Evolutionary conservation across 2,329 filamentous ascomycete species (phyloP).

Genomic region (Capronia coronata): DNA sequence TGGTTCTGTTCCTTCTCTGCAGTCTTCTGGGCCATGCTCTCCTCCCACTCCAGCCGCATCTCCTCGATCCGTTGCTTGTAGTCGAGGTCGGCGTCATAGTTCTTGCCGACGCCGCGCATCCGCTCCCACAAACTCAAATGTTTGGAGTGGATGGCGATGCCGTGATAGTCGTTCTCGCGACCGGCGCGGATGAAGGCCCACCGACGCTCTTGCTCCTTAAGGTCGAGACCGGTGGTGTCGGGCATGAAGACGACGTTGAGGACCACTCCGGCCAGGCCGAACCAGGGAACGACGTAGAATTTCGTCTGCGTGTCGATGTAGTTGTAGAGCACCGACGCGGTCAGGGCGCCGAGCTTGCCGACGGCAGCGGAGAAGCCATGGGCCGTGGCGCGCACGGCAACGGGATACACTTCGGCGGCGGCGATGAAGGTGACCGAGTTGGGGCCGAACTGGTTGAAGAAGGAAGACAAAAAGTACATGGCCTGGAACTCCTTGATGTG

Average conservation of each 20-base stretch:
- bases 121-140: constrained; percentile 88
- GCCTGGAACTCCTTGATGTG: constrained; percentile 87
- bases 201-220: constrained; percentile 93
- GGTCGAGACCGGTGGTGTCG: constrained; percentile 82
- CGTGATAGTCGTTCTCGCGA: constrained; percentile 77
- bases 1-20: constrained; percentile 45
- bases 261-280: constrained; percentile 78
- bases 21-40: constrained; percentile 42
- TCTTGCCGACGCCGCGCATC: constrained; percentile 66
- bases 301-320: constrained; percentile 66
- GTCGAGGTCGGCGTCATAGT: constrained; percentile 77
- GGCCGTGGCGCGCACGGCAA: constrained; percentile 82
- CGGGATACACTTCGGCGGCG: constrained; percentile 93
- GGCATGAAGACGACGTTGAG: constrained; percentile 81
- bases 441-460: constrained; percentile 98
- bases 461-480: constrained; percentile 92
- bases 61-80: constrained; percentile 79
- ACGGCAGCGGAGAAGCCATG: constrained; percentile 91
- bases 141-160: constrained; percentile 81
- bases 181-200: constrained; percentile 82
- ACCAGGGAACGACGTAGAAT: constrained; percentile 78
- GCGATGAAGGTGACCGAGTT: constrained; percentile 96
- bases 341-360: constrained; percentile 81
- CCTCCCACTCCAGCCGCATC: constrained; percentile 58
- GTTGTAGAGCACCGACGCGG: constrained; percentile 85